These are phyloP conservation scores for Sugiyamaella chiloensis DNA, from an alignment of 805 yeast genomes.

Conservation along the genomic window DNA sequence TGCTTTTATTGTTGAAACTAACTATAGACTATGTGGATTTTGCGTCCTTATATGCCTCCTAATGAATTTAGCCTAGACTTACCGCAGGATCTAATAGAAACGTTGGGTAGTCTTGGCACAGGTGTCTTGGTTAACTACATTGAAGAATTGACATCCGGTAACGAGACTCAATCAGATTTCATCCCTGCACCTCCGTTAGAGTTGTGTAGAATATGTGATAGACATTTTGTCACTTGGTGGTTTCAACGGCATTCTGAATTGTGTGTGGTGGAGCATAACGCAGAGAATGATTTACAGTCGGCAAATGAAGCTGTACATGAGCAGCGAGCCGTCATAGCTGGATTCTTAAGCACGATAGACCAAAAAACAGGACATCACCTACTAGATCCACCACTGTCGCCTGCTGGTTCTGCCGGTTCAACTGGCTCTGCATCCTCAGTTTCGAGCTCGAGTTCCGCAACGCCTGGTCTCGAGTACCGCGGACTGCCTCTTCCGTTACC, in stretches of 20 bases:
- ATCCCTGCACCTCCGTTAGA: constrained; percentile 79
- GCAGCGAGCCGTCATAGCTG: constrained; percentile 51
- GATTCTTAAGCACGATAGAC: constrained; percentile 33
- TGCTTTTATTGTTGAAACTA: constrained; percentile 9
- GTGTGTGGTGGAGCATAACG: constrained; percentile 80
- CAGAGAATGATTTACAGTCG: constrained; percentile 69
- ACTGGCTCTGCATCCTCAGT: constrained; percentile 6
- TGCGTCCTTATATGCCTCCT: constrained; percentile 69
- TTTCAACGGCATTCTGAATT: constrained; percentile 85
- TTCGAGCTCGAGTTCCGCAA: background rate
- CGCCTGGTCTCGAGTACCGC: constrained; percentile 19
- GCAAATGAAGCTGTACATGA: constrained; percentile 76
- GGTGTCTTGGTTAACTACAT: constrained; percentile 77
- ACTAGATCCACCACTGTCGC: constrained; percentile 15
- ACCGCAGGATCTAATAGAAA: constrained; percentile 65
- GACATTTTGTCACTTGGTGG: constrained; percentile 93
- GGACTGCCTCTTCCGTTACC: constrained; percentile 14
- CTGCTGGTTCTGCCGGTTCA: constrained; percentile 13
- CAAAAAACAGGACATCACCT: constrained; percentile 7
- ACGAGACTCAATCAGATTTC: constrained; percentile 51
- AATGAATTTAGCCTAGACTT: constrained; percentile 61
- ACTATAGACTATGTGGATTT: constrained; percentile 96
- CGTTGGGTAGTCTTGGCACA: constrained; percentile 79
- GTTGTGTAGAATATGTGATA: constrained; percentile 90
- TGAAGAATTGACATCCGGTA: constrained; percentile 57